Evolutionary conservation across 345 rosid genomes (phyloP), one percentile per base, ranked within the genome.

Genomic region (Lumnitzera littorea): DNA sequence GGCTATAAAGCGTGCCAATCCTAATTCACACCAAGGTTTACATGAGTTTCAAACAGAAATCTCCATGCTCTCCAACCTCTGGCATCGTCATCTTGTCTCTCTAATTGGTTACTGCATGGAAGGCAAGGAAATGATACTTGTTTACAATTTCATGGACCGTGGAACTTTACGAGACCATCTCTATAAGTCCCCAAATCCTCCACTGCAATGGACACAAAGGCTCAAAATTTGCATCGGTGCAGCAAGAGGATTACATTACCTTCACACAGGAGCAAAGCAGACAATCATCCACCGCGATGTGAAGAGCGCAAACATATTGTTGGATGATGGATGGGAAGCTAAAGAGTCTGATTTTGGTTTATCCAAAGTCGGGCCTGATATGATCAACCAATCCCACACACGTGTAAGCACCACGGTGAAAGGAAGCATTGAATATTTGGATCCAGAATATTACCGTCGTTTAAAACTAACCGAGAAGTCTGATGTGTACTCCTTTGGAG

Each of bases 191-290:
- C 13, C 12, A 9, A 62, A 52, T 52, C 60, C 62, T 31, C 68
- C 70, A 13, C 66, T 78, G 12, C 52, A 62, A 1, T 82, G 81
- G 83, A 72, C 64, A 53, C 64, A 43, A 11, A 66, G 81, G 60
- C 66, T 82, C 5, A 51, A 72, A 58, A 82, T 78, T n/a, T 78
- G 83, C 11, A 59, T 74, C 0, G 82, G 78, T 2, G 76, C 76
- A 20, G 83, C 86, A 1, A 56, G 54, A 2, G 80, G 83, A 8
- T 36, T 78, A 53, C 76, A 71, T 48, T 69, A 64, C 64, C 77
- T 73, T 15, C 74, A 73, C 20, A 23, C 58, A 11, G 74, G 71
- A 13, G 51, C 66, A 0, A 70, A 67, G 66, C 51, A 25, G 41
- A 31, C 24, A 11, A 57, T 75, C 17, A 67, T 70, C 46, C 75